A percentile compares a stretch with the other conserved stretches of the same genome.
Evolutionary conservation across 441 rosid species (phyloP).

Genomic region (Pelargonium fulgidum): DNA sequence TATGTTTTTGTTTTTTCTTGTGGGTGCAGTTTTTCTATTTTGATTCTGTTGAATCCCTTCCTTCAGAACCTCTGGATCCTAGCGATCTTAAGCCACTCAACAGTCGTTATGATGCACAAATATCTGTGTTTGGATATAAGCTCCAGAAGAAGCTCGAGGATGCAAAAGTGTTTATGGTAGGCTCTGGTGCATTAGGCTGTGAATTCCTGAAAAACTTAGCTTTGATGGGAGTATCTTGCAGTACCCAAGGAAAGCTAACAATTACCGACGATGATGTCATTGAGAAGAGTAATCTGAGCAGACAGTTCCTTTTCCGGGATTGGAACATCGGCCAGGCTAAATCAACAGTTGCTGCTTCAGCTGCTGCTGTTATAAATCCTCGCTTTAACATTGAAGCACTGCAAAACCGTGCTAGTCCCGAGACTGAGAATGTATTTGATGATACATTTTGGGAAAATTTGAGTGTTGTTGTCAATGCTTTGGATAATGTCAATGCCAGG

Average conservation of each 20-base stretch:
- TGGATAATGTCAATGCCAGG: conserved; percentile 84
- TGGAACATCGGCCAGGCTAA: conserved; percentile 97
- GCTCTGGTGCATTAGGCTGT: conserved; percentile 93
- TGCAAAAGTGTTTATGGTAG: conserved; percentile 67
- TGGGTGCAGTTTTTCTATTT: conserved; percentile 72
- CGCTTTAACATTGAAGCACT: conserved; percentile 58
- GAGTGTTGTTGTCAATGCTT: conserved; percentile 58
- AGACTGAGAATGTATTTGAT: conserved; percentile 75
- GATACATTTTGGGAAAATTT: conserved; percentile 82
- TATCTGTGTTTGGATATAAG: conserved; percentile 76
- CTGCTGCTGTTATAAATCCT: conserved; percentile 63
- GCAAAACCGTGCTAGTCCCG: conserved; percentile 78
- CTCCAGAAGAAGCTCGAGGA: conserved; percentile 81
- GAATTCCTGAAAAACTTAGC: conserved; percentile 86
- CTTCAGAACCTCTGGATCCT: conserved; percentile 53
- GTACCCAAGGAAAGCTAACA: conserved; percentile 62
- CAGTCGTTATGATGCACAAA: conserved; percentile 82
- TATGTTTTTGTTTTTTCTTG: conserved; percentile 12
- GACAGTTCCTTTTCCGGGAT: conserved; percentile 89
- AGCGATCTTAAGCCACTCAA: conserved; percentile 55
- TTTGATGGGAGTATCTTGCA: conserved; percentile 83
- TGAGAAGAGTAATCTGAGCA: conserved; percentile 88
- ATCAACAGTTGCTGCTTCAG: conserved; percentile 87
- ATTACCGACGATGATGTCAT: conserved; percentile 88
- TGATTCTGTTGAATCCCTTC: conserved; percentile 82